A percentile compares a stretch with the other conserved stretches of the same genome.
phyloP scores from a whole-genome alignment of 2,329 filamentous ascomycete species.

The Aspergillus novoparasiticus region DNA sequence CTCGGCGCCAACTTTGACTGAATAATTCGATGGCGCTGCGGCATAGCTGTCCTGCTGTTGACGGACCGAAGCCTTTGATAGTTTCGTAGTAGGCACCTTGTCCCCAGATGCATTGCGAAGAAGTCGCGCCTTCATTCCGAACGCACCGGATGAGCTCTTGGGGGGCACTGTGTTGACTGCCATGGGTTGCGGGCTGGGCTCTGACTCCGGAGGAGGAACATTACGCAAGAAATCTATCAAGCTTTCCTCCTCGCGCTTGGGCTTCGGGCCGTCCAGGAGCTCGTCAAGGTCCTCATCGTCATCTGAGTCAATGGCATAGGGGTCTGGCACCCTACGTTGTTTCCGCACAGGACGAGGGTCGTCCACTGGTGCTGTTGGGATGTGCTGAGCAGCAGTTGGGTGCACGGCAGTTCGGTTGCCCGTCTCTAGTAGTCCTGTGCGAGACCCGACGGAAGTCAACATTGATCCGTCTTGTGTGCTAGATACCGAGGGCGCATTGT shows the following conservation, averaged over 20 bases:
- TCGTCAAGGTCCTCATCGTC: conserved; percentile 70
- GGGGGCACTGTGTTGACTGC: conserved; percentile 23
- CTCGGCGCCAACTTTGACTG: conserved; percentile 41
- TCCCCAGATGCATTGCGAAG: conserved; percentile 35
- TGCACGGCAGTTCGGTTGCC: conserved; percentile 33
- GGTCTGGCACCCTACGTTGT: conserved; percentile 77
- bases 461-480: conserved; percentile 56
- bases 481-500: conserved; percentile 38
- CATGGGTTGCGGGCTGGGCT: conserved; percentile 35
- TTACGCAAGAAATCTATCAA: conserved; percentile 52
- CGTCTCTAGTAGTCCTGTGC: conserved; percentile 65
- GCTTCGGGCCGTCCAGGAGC: conserved; percentile 47
- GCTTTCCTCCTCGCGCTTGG: conserved; percentile 48
- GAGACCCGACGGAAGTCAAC: conserved; percentile 69
- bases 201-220: conserved; percentile 43
- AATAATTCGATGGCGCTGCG: conserved; percentile 37
- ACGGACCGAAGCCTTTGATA: conserved; percentile 37
- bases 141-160: conserved; percentile 20
- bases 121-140: conserved; percentile 38
- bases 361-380: conserved; percentile 27
- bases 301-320: conserved; percentile 80
- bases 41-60: conserved; percentile 35
- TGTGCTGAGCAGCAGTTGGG: conserved; percentile 21
- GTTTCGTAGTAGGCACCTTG: conserved; percentile 31
- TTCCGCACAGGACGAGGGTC: conserved; percentile 68